phyloP scores from a whole-genome alignment of 805 yeast species.

The Cyberlindnera saturnus region DNA sequence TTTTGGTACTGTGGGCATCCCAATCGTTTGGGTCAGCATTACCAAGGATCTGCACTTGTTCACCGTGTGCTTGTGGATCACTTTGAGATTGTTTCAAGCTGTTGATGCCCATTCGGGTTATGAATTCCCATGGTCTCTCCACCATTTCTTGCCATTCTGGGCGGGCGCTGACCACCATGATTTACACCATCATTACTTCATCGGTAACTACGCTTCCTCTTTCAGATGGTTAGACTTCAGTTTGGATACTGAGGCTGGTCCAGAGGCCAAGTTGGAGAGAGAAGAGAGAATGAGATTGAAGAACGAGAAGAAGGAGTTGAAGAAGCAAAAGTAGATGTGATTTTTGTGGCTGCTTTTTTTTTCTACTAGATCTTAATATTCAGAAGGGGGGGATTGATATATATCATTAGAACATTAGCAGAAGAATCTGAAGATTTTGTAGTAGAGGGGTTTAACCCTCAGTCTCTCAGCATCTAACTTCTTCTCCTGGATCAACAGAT shows the following conservation, averaged over 20 bases:
- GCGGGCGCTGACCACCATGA: slow-evolving; percentile 99
- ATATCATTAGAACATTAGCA: slow-evolving; percentile 23
- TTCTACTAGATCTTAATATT: background rate
- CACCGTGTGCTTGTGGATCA: slow-evolving; percentile 84
- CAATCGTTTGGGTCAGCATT: slow-evolving; percentile 74
- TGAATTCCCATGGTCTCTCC: slow-evolving; percentile 95
- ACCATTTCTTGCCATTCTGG: slow-evolving; percentile 91
- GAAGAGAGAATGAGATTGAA: slow-evolving; percentile 49
- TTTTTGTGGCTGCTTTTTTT: background rate
- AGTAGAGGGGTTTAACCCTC: slow-evolving; percentile 37
- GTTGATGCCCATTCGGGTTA: slow-evolving; percentile 97
- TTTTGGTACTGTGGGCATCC: slow-evolving; percentile 94
- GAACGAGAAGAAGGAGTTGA: slow-evolving; percentile 15
- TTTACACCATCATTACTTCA: slow-evolving; percentile 92
- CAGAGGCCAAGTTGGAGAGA: slow-evolving; percentile 68
- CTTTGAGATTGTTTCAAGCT: slow-evolving; percentile 88
- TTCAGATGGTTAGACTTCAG: slow-evolving; percentile 95
- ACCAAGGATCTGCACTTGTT: slow-evolving; percentile 77
- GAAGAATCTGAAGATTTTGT: slow-evolving; percentile 50
- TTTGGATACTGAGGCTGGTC: slow-evolving; percentile 84
- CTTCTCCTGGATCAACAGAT: slow-evolving; percentile 47
- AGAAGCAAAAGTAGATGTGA: slow-evolving; percentile 2
- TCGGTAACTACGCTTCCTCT: slow-evolving; percentile 90
- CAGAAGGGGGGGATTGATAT: background rate
- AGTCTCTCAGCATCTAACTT: slow-evolving; percentile 47